These are phyloP conservation scores for Cyberlindnera misumaiensis DNA, from an alignment of 805 yeast species.

Conservation along the genomic window DNA sequence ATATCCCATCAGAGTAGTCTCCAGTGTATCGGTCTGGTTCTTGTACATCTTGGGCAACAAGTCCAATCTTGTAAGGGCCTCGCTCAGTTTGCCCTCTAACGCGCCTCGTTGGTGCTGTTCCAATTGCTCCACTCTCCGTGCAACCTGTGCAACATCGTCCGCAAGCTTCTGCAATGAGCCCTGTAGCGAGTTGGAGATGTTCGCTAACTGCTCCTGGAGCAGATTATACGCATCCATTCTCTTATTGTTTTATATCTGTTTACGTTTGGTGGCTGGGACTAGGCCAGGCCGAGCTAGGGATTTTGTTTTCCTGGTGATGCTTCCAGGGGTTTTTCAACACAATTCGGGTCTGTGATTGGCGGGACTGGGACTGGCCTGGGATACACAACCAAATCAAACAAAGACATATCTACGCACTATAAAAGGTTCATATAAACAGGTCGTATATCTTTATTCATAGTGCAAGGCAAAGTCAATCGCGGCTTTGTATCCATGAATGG, in stretches of 20 bases:
- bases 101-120: conserved; percentile 14
- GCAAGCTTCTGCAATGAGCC: conserved; percentile 12
- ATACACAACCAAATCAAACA: no score
- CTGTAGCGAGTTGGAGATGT: conserved; percentile 15
- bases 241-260: not conserved
- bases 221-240: conserved; percentile 21
- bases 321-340: not conserved
- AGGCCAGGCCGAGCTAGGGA: no score
- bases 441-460: conserved; percentile 7
- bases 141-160: conserved; percentile 15
- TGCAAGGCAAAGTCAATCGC: conserved; percentile 24
- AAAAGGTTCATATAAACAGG: no score
- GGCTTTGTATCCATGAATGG: conserved; percentile 23
- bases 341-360: no score
- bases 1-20: conserved; percentile 13
- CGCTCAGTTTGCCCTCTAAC: conserved; percentile 8
- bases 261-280: not conserved
- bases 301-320: no score
- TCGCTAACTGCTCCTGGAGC: conserved; percentile 21
- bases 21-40: conserved; percentile 15
- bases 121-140: conserved; percentile 16
- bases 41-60: conserved; percentile 16
- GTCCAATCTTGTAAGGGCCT: conserved; percentile 8
- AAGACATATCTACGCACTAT: no score
- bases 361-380: no score